These are phyloP conservation scores for Melanomma pulvis-pyrius DNA, from an alignment of 495 filamentous ascomycete species.

Conservation along the genomic window DNA sequence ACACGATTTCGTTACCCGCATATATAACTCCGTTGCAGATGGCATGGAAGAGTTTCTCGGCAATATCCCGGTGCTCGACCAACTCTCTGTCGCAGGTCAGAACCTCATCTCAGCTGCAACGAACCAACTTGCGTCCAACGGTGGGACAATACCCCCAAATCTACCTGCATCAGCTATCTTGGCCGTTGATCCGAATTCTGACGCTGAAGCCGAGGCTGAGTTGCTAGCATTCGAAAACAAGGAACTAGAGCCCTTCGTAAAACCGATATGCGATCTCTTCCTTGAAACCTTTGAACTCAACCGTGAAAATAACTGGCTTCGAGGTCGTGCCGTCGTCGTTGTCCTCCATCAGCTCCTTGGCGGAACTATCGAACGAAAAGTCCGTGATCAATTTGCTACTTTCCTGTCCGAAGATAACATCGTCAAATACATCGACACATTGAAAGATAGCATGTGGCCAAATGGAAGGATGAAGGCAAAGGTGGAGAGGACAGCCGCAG, in stretches of 20 bases:
- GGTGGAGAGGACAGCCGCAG: constrained; percentile 46
- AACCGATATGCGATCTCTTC: constrained; percentile 97
- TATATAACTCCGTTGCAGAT: constrained; percentile 95
- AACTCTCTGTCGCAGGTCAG: constrained; percentile 88
- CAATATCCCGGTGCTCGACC: constrained; percentile 93
- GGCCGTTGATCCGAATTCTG: constrained; percentile 49
- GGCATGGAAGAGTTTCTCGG: constrained; percentile 98
- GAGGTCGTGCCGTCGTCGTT: constrained; percentile 91
- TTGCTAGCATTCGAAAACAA: constrained; percentile 89
- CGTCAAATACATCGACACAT: constrained; percentile 69
- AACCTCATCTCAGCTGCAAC: constrained; percentile 90
- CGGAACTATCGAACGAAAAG: constrained; percentile 90
- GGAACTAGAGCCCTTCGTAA: constrained; percentile 92
- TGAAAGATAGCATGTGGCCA: constrained; percentile 80
- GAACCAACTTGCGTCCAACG: constrained; percentile 62
- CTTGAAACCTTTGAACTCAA: constrained; percentile 95
- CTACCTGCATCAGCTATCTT: constrained; percentile 17
- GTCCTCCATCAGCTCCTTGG: constrained; percentile 72
- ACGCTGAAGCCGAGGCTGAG: constrained; percentile 92
- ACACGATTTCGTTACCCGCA: constrained; percentile 87
- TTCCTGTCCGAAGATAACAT: constrained; percentile 77
- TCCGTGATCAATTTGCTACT: constrained; percentile 74
- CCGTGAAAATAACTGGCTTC: constrained; percentile 88
- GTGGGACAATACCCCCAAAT: constrained; percentile 40
- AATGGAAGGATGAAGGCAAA: constrained; percentile 56